Percentiles rank a stretch among this genome's conserved stretches.
These are phyloP conservation scores for Silene noctiflora DNA, from an alignment of 179 eudicot species.

Conservation along the genomic window DNA sequence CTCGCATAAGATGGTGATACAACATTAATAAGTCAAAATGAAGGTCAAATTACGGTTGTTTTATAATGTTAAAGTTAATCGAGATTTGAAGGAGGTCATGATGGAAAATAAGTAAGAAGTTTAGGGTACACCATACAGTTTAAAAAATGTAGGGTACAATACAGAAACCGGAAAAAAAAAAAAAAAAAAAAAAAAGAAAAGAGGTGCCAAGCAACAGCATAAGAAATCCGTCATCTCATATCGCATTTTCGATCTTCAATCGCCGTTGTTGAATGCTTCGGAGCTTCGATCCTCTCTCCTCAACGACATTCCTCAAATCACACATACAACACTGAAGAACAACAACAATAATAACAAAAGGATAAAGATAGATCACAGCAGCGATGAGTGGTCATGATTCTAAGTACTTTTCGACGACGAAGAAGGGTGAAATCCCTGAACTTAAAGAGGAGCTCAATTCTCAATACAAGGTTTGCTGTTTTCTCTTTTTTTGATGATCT, in stretches of 20 bases:
- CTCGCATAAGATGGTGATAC: too few species aligned
- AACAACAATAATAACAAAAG: background rate
- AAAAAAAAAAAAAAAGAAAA: too few species aligned
- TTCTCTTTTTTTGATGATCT: background rate
- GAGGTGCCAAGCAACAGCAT: background rate
- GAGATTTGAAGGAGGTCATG: too few species aligned
- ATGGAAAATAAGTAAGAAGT: too few species aligned
- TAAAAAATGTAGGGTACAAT: too few species aligned
- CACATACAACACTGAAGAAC: background rate
- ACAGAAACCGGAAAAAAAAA: too few species aligned
- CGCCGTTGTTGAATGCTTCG: conserved; percentile 4
- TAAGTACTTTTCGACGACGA: conserved; percentile 97
- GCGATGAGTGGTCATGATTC: conserved; percentile 98
- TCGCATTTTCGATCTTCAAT: background rate
- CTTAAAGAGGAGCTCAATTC: conserved; percentile 99
- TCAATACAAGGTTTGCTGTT: conserved; percentile 71
- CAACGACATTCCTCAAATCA: conserved; percentile 16
- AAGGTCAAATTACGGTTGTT: too few species aligned
- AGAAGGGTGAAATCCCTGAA: conserved; percentile 99
- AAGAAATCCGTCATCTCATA: background rate
- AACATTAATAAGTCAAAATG: too few species aligned
- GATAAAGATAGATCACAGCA: background rate
- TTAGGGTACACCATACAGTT: too few species aligned
- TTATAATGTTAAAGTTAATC: too few species aligned
- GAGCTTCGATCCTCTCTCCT: background rate